Conservation (phyloP, 768 basidiomycete genomes). For the Clavulina sp. region DNA sequence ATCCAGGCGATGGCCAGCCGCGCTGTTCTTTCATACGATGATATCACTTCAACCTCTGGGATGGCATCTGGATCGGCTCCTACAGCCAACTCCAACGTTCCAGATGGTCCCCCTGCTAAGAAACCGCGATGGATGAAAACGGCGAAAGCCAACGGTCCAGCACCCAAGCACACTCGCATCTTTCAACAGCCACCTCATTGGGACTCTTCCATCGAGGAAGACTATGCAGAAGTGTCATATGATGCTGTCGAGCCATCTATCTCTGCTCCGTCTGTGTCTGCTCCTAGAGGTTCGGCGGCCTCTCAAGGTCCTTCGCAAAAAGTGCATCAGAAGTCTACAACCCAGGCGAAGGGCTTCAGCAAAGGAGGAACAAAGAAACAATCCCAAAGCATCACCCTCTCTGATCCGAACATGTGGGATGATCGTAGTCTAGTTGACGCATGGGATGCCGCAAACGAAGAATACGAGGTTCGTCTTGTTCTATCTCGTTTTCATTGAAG, state of each 20-base stretch:
- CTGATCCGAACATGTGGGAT: neutral
- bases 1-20: neutral
- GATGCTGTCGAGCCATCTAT: neutral
- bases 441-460: conserved; percentile 2
- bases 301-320: neutral
- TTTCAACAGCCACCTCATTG: no score
- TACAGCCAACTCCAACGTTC: neutral
- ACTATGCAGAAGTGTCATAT: neutral
- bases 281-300: neutral
- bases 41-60: neutral
- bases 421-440: neutral
- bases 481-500: neutral
- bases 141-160: neutral
- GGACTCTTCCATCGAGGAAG: neutral
- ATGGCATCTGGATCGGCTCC: neutral
- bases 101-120: neutral
- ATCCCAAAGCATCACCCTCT: neutral
- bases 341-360: neutral
- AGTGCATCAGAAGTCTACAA: neutral
- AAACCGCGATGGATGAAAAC: neutral
- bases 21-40: conserved; percentile 1
- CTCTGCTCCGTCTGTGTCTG: neutral
- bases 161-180: neutral
- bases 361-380: neutral
- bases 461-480: neutral